Evolutionary conservation across 108 stramenopile genomes (phyloP), one percentile per base, ranked within the genome.

Genomic region (Schizochytrium sp.): DNA sequence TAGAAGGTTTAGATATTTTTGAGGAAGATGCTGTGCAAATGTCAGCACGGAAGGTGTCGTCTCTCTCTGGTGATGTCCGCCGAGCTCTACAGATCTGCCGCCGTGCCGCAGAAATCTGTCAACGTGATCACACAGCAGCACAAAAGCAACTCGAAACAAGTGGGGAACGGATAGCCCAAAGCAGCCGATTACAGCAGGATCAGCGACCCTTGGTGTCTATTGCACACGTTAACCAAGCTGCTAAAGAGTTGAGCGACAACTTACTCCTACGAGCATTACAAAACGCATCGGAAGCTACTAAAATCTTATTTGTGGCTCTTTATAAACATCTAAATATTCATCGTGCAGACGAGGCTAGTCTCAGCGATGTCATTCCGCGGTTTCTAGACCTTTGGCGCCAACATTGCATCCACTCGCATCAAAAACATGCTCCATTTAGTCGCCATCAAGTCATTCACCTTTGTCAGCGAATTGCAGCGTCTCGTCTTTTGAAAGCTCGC

Each of bases 11-110:
- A 3, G 55, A 17, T 45, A 72, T 94, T 8, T 96, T 97, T 91
- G 92, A 96, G 10, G 56, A 91, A 4, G 94, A 95, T 60, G 96
- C 97, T n/a, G 89, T 97, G 46, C 89, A 91, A 61, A 96, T 98
- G 92, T 97, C 96, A 4, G 95, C 97, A 38, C 95, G 94, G 72
- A 99, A 97, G 90, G 96, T 96, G 58, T 95, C 96, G 3, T 93
- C 93, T 19, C 42, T 95, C 55, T 95, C 96, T 28, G 98, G 98
- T 17, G 98, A 99, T 90, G 94, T 98, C 61, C 93, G 98, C 38
- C 96, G 96, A 90, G 96, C 97, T 13, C 96, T 99, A 60, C 95
- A 96, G 57, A 93, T 97, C 57, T 99, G 97, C 87, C 91, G 95
- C 57, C 89, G 93, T 50, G 98, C 98, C 12, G 96, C 96, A 3